Conservation (phyloP, 768 basidiomycete genomes). For the Rickenella mellea region DNA sequence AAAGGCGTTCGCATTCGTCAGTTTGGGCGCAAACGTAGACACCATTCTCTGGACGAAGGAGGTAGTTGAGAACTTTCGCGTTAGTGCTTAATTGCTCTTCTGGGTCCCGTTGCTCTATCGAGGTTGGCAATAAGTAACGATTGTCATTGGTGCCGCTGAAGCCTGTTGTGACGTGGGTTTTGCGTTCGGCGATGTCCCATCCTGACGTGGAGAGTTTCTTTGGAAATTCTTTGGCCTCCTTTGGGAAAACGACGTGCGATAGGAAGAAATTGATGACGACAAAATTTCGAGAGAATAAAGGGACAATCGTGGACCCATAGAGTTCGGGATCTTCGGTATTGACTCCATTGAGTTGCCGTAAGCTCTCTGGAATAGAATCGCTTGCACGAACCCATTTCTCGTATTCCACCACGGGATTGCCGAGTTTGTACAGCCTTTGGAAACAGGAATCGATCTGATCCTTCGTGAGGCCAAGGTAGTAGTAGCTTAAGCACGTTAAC, state of each 20-base stretch:
- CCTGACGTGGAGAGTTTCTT: slow-evolving; percentile 37
- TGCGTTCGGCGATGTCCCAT: slow-evolving; percentile 42
- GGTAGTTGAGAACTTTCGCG: slow-evolving; percentile 31
- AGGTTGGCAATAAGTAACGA: slow-evolving; percentile 21
- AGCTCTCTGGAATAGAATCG: slow-evolving; percentile 16
- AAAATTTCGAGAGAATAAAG: slow-evolving; percentile 27
- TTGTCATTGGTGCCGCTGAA: slow-evolving; percentile 53
- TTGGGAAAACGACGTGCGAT: slow-evolving; percentile 37
- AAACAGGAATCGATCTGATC: slow-evolving; percentile 29
- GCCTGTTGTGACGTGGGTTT: slow-evolving; percentile 28
- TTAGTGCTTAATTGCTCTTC: slow-evolving; percentile 35
- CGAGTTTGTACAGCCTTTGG: slow-evolving; percentile 25
- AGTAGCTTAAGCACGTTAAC: slow-evolving; percentile 39
- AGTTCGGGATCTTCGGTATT: slow-evolving; percentile 32
- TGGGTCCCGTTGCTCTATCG: slow-evolving; percentile 27
- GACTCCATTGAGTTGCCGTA: slow-evolving; percentile 27
- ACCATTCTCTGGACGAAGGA: slow-evolving; percentile 33
- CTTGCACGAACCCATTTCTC: slow-evolving; percentile 23
- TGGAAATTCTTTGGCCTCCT: slow-evolving; percentile 37
- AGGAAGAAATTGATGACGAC: slow-evolving; percentile 38
- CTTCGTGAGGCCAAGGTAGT: slow-evolving; percentile 34
- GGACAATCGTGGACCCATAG: slow-evolving; percentile 17
- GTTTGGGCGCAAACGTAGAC: slow-evolving; percentile 19
- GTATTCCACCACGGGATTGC: slow-evolving; percentile 34
- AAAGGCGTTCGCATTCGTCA: slow-evolving; percentile 13